Evolutionary conservation across 352 stramenopile species (phyloP).

Genomic region (Peronosclerospora sorghi): DNA sequence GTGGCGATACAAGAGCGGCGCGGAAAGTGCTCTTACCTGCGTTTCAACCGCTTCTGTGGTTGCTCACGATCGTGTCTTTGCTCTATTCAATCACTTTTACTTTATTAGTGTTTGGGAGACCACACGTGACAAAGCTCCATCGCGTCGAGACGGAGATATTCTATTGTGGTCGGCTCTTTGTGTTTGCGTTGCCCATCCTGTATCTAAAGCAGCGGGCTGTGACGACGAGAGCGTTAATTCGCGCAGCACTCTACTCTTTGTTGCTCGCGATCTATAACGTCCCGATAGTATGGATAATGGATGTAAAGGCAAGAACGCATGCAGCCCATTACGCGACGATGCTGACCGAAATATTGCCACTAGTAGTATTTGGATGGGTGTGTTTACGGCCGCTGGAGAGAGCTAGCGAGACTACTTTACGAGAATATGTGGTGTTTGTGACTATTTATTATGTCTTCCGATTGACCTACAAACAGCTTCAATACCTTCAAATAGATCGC

Average conservation of each 20-base stretch:
- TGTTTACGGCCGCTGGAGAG: constrained; percentile 30
- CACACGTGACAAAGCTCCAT: constrained; percentile 1
- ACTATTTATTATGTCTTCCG: constrained; percentile 30
- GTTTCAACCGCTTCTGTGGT: constrained; percentile 58
- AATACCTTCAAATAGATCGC: constrained; percentile 11
- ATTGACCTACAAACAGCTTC: constrained; percentile 31
- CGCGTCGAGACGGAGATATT: constrained; percentile 27
- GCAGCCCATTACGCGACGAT: constrained; percentile 28
- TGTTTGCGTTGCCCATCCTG: constrained; percentile 50
- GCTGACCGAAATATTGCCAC: constrained; percentile 22
- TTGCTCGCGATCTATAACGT: constrained; percentile 45
- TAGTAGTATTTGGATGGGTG: constrained; percentile 35
- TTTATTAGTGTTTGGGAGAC: constrained; percentile 8
- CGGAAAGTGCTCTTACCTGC: constrained; percentile 55
- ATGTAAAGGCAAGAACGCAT: neutral
- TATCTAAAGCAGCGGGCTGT: constrained; percentile 58
- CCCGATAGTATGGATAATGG: constrained; percentile 31
- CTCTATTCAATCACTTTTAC: constrained; percentile 23
- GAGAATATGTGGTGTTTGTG: constrained; percentile 50
- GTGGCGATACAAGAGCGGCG: constrained; percentile 38
- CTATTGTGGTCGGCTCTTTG: constrained; percentile 48
- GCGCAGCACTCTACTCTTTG: constrained; percentile 30
- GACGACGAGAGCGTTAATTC: constrained; percentile 32
- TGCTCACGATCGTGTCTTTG: constrained; percentile 25
- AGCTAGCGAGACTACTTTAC: constrained; percentile 34